Evolutionary conservation across 1,284 basidiomycete genomes (phyloP), one percentile per base, ranked within the genome.

Genomic region (Ustilago loliicola): DNA sequence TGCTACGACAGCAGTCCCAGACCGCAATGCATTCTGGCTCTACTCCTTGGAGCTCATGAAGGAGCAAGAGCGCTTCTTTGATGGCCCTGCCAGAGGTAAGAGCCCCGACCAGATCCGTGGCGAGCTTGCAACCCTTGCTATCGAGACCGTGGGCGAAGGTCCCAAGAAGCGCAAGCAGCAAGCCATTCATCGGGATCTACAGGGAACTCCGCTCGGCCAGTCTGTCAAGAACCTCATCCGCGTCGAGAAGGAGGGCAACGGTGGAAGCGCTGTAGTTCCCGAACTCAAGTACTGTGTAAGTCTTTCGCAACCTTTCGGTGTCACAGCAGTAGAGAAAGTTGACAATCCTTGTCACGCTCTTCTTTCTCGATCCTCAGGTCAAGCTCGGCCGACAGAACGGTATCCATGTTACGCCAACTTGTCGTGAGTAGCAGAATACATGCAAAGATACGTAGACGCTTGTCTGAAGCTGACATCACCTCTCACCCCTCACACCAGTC

Each of bases 331-430:
- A 19, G 6, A 17, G 17, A 40, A 40, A 17, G 19, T 19, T 25
- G 61, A 54, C 42, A 79, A 87, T 86, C 95, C 11, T 19, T 19
- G 11, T 6, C 17, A 40, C 21, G 21, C 47, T 21, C 10, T 17
- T 17, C 38, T 6, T 17, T 40, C 17, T 40, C 17, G 7, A 9
- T 17, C 1, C 19, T 40, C 19, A 40, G 38, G 38, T 59, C 88
- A 96, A 96, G 88, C 92, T 93, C 85, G 91, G 93, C 7, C 89
- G 95, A 73, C 95, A 97, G 89, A 97, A 97, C 79, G 89, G 93
- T 6, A 91, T 97, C 60, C 95, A 97, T 81, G 94, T 96, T 58
- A 96, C 94, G 34, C 95, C 95, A 2, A 94, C 94, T 10, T 92
- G 91, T 0, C 67, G 77, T 80, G 62, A 77, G 77, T 74, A 30